Conservation (phyloP, 1,139 yeast species). For the Geotrichum reessii region DNA sequence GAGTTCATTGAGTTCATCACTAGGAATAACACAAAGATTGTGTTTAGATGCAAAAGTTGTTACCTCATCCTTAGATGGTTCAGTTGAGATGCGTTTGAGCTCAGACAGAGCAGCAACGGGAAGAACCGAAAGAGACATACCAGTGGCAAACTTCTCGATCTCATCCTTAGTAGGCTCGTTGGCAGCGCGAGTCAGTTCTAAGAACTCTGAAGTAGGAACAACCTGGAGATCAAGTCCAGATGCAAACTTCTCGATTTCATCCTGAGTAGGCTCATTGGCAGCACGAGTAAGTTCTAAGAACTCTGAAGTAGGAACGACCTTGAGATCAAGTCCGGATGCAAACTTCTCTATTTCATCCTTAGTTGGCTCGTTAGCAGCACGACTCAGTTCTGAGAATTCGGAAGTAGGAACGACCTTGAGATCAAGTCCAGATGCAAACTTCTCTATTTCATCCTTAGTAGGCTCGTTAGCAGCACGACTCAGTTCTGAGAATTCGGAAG, state of each 20-base stretch:
- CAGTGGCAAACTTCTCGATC: constrained; percentile 34
- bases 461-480: too few relatives aligned
- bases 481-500: too few relatives aligned
- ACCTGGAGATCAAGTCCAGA: constrained; percentile 6
- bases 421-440: too few relatives aligned
- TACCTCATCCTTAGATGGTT: constrained; percentile 26
- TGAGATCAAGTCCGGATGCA: constrained; percentile 36
- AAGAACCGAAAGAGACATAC: constrained; percentile 35
- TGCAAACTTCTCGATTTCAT: constrained; percentile 15
- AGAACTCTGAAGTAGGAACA: constrained; percentile 1
- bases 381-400: too few relatives aligned
- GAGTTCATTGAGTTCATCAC: constrained; percentile 29
- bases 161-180: constrained; percentile 24
- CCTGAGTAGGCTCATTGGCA: constrained; percentile 18
- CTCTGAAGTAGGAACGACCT: constrained; percentile 9
- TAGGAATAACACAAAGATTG: constrained; percentile 20
- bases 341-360: too few relatives aligned
- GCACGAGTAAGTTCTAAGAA: constrained; percentile 7
- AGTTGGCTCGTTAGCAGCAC: too few relatives aligned
- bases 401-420: too few relatives aligned
- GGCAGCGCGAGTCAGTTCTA: constrained; percentile 19
- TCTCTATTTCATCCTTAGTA: too few relatives aligned
- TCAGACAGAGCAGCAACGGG: constrained; percentile 14
- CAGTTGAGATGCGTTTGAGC: constrained; percentile 22
- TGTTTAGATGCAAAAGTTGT: neutral